These are phyloP conservation scores for Pseudogymnoascus sp. DNA, from an alignment of 2,329 filamentous ascomycete genomes.

Conservation along the genomic window DNA sequence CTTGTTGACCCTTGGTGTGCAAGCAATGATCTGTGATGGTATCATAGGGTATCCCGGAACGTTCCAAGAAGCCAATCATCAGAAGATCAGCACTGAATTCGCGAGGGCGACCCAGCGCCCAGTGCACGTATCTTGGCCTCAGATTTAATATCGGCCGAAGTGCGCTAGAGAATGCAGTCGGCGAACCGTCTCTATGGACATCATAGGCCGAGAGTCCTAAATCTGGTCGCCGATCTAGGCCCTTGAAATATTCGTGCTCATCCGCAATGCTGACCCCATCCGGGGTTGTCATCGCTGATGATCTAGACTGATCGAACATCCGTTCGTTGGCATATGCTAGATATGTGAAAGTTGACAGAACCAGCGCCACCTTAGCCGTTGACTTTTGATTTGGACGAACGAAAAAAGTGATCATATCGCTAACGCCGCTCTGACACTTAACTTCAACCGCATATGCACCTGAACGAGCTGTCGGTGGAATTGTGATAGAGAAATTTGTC, in stretches of 20 bases:
- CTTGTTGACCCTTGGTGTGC: slow-evolving; percentile 19
- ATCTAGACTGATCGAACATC: slow-evolving; percentile 27
- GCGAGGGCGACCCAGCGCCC: slow-evolving; percentile 29
- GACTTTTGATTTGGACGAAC: slow-evolving; percentile 22
- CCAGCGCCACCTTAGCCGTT: slow-evolving; percentile 20
- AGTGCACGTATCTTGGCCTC: slow-evolving; percentile 30
- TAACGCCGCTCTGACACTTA: slow-evolving; percentile 14
- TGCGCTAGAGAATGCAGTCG: slow-evolving; percentile 25
- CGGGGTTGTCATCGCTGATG: slow-evolving; percentile 20
- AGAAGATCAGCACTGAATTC: slow-evolving; percentile 31
- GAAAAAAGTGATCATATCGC: slow-evolving; percentile 29
- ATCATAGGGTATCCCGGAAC: slow-evolving; percentile 26
- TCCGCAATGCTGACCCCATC: slow-evolving; percentile 17
- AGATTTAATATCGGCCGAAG: slow-evolving; percentile 32
- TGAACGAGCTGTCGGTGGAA: slow-evolving; percentile 19
- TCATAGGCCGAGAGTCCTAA: slow-evolving; percentile 33
- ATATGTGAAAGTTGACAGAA: slow-evolving; percentile 32
- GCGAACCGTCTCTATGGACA: slow-evolving; percentile 30
- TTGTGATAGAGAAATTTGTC: slow-evolving; percentile 25
- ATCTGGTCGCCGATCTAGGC: slow-evolving; percentile 27
- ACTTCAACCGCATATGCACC: slow-evolving; percentile 27
- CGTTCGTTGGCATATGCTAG: slow-evolving; percentile 33
- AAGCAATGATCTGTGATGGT: slow-evolving; percentile 32
- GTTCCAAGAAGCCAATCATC: slow-evolving; percentile 30
- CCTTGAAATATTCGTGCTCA: slow-evolving; percentile 17